Evolutionary conservation across 2,329 filamentous ascomycete genomes (phyloP).

Genomic region (Gnomoniopsis sp.): DNA sequence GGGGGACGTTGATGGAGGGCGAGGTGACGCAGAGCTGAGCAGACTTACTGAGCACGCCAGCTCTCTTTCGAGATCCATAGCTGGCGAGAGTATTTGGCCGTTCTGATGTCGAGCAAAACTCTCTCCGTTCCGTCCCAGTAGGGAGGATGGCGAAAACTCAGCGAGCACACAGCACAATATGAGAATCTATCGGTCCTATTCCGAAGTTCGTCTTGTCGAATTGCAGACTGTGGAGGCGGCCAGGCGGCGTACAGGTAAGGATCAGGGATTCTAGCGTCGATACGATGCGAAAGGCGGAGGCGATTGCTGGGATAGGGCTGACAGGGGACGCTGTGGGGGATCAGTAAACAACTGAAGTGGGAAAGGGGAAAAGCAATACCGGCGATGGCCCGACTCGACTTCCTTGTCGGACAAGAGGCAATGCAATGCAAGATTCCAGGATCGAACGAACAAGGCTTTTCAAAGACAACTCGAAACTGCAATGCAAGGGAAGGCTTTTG

Average conservation of each 20-base stretch:
- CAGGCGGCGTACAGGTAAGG: constrained; percentile 1
- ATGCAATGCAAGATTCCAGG: background rate
- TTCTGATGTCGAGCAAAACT: constrained; percentile 24
- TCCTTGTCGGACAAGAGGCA: background rate
- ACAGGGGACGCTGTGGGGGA: constrained; percentile 19
- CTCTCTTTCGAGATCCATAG: constrained; percentile 82
- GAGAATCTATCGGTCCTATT: background rate
- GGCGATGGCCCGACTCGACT: background rate
- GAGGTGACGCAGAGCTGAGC: constrained; percentile 24
- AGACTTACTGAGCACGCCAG: constrained; percentile 84
- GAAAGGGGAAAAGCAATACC: background rate
- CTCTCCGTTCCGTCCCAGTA: constrained; percentile 6
- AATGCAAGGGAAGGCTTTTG: background rate
- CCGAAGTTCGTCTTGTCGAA: background rate
- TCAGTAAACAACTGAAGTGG: background rate
- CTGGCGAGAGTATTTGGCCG: constrained; percentile 45
- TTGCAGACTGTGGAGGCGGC: background rate
- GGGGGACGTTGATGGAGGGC: background rate
- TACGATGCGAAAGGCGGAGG: background rate
- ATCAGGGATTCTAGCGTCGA: constrained; percentile 27
- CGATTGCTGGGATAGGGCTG: background rate
- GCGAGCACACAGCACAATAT: background rate
- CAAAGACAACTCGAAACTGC: background rate
- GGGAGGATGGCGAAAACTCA: constrained; percentile 3
- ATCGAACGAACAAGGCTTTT: no score